Evolutionary conservation across 108 stramenopile genomes (phyloP).

Genomic region (Nitzschia inconspicua): DNA sequence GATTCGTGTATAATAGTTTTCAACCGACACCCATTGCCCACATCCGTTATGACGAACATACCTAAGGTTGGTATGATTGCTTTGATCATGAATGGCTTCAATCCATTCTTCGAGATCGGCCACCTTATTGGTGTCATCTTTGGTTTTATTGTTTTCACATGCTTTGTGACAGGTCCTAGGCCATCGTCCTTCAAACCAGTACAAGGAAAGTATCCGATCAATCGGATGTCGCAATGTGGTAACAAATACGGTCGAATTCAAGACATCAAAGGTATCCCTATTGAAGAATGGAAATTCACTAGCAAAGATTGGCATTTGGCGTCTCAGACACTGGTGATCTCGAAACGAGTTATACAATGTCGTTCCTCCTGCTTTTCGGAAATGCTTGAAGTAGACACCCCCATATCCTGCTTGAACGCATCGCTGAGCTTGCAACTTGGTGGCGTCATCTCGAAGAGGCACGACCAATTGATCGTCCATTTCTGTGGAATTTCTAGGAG

Average conservation of each 20-base stretch:
- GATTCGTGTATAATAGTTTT: constrained; percentile 14
- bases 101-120: constrained; percentile 9
- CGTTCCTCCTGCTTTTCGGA: constrained; percentile 9
- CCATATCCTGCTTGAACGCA: not conserved
- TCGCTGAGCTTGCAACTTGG: too few species aligned
- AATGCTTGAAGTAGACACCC: constrained; percentile 9
- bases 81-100: constrained; percentile 1
- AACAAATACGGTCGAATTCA: constrained; percentile 4
- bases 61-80: not conserved
- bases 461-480: too few species aligned
- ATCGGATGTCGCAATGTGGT: constrained; percentile 16
- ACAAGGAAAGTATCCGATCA: constrained; percentile 9
- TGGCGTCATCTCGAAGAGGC: too few species aligned
- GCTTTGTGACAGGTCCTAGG: constrained; percentile 3
- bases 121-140: not conserved
- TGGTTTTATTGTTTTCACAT: constrained; percentile 2
- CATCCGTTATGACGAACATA: not conserved
- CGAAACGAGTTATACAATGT: not conserved
- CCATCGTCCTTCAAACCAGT: constrained; percentile 23
- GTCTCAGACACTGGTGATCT: not conserved
- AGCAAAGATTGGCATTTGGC: not conserved
- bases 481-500: too few species aligned
- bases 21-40: constrained; percentile 12
- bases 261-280: not conserved
- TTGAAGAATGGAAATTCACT: constrained; percentile 7